Evolutionary conservation across 148 eudicot genomes (phyloP).

Genomic region (Rhododendron molle): DNA sequence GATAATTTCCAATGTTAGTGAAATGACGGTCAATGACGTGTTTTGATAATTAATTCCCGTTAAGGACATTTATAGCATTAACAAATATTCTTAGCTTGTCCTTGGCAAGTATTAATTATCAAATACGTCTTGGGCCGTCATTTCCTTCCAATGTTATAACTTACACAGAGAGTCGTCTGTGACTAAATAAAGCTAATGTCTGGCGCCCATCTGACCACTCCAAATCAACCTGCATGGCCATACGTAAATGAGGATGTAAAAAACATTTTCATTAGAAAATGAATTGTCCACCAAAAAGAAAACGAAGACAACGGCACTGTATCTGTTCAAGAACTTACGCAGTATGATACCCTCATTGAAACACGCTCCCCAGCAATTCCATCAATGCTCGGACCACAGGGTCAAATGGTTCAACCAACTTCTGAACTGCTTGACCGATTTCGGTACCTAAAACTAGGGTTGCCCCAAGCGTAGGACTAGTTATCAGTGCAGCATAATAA

Average conservation of each 20-base stretch:
- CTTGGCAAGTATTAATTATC: too few species aligned
- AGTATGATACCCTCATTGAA: constrained; percentile 78
- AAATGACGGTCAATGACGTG: too few species aligned
- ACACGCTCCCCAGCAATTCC: constrained; percentile 81
- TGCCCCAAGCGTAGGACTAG: too few species aligned
- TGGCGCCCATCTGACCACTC: constrained; percentile 74
- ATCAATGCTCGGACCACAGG: constrained; percentile 80
- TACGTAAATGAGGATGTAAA: background rate
- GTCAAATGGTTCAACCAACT: constrained; percentile 74
- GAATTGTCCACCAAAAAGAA: background rate
- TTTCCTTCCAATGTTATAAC: too few species aligned
- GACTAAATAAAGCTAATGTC: constrained; percentile 81
- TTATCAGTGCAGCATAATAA: too few species aligned
- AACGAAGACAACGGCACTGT: too few species aligned
- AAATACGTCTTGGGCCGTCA: too few species aligned
- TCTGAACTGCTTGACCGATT: too few species aligned
- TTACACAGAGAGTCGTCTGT: constrained; percentile 71
- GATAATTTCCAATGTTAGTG: background rate
- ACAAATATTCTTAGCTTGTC: too few species aligned
- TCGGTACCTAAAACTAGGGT: too few species aligned
- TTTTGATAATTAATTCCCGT: too few species aligned
- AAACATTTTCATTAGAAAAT: background rate
- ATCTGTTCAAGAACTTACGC: background rate
- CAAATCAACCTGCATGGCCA: constrained; percentile 85
- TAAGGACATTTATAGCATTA: too few species aligned